Conservation (phyloP, 495 filamentous ascomycete genomes). For the Aspergillus bridgeri region DNA sequence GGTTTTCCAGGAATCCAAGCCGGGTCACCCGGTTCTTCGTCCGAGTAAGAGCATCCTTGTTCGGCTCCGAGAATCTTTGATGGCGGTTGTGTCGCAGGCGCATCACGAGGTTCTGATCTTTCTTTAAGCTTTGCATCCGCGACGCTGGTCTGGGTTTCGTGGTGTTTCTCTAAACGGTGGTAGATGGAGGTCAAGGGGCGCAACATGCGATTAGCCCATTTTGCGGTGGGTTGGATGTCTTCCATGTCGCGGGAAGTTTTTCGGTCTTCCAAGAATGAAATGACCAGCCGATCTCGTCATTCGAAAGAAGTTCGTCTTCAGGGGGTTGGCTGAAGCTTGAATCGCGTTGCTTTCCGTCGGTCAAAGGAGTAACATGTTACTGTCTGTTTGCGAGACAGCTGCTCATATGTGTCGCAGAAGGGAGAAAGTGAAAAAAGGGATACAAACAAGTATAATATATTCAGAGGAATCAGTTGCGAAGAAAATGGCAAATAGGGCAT, state of each 20-base stretch:
- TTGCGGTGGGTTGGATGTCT: constrained; percentile 41
- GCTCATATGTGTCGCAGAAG: not conserved
- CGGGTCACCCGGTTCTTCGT: constrained; percentile 40
- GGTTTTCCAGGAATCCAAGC: constrained; percentile 42
- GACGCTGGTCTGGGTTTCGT: constrained; percentile 35
- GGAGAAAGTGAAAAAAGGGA: not conserved
- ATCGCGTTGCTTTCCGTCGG: not conserved
- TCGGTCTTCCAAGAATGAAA: not conserved
- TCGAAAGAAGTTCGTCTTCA: not conserved
- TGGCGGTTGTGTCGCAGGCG: not conserved
- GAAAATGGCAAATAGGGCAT: not conserved
- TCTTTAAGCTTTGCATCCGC: constrained; percentile 26
- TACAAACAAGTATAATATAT: not conserved
- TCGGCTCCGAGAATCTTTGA: constrained; percentile 1
- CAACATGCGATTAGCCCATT: constrained; percentile 49
- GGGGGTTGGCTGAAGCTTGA: not conserved
- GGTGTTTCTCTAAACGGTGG: constrained; percentile 43
- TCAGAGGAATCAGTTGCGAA: not conserved
- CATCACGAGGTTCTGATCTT: constrained; percentile 6
- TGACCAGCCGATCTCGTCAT: not conserved
- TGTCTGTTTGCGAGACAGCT: constrained; percentile 1
- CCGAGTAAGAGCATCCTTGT: constrained; percentile 26
- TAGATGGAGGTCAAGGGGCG: constrained; percentile 46
- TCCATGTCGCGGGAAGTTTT: constrained; percentile 32
- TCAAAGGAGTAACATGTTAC: constrained; percentile 18